These are phyloP conservation scores for Closterium sp. DNA, from an alignment of 139 green algal species.

Conservation along the genomic window DNA sequence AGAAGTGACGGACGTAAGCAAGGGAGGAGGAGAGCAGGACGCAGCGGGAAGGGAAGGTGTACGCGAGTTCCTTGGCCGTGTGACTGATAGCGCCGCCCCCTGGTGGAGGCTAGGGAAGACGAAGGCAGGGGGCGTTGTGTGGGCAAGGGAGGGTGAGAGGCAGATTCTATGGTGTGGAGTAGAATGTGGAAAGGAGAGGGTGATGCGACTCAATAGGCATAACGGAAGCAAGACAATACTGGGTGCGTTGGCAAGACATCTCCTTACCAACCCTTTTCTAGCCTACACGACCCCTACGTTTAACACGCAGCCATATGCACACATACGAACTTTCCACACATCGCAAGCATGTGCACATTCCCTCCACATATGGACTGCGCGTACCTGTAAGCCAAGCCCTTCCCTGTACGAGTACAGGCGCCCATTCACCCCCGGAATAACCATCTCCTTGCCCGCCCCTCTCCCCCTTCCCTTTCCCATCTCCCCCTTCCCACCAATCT, in stretches of 20 bases:
- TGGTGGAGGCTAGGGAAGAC: too few species aligned
- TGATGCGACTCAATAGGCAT: background rate
- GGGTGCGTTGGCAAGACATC: too few species aligned
- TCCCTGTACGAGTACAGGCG: slow-evolving; percentile 74
- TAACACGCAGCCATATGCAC: background rate
- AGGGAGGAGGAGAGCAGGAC: too few species aligned
- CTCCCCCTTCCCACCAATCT: background rate
- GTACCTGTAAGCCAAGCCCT: background rate
- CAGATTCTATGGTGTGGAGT: too few species aligned
- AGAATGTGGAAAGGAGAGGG: background rate
- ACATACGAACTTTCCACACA: slow-evolving; percentile 5
- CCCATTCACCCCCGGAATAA: slow-evolving; percentile 89
- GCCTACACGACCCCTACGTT: too few species aligned
- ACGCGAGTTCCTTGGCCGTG: background rate
- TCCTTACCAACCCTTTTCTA: too few species aligned
- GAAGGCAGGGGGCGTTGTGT: background rate
- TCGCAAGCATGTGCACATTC: background rate
- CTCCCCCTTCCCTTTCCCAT: background rate
- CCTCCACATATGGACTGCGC: background rate
- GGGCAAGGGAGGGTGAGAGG: background rate
- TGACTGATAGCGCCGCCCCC: background rate
- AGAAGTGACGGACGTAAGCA: background rate
- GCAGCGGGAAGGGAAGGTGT: background rate
- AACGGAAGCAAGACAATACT: background rate
- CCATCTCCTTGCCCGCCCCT: slow-evolving; percentile 20